Conservation (phyloP, 805 yeast genomes). For the Yarrowia sp. region DNA sequence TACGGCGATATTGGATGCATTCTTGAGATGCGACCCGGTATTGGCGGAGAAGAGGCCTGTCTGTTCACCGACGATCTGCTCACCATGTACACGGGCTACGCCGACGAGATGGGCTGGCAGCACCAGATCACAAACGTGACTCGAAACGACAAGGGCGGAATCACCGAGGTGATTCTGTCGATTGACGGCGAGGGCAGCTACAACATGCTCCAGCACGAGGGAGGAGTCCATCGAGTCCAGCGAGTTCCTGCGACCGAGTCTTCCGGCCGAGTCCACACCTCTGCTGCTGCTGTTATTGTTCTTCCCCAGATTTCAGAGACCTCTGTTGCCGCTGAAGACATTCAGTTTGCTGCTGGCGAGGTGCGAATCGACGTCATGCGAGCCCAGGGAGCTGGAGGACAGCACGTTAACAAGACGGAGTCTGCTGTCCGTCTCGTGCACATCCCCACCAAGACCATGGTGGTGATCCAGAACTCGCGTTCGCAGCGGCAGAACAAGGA, state of each 20-base stretch:
- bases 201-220: slow-evolving; percentile 71
- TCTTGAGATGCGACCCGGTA: slow-evolving; percentile 88
- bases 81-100: slow-evolving; percentile 76
- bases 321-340: slow-evolving; percentile 52
- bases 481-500: slow-evolving; percentile 95
- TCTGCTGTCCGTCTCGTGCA: slow-evolving; percentile 94
- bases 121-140: slow-evolving; percentile 56
- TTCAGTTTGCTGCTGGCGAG: slow-evolving; percentile 80
- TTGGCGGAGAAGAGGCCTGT: slow-evolving; percentile 93
- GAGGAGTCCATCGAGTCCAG: slow-evolving; percentile 96
- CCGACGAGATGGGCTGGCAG: slow-evolving; percentile 66
- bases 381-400: slow-evolving; percentile 97
- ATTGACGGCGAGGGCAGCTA: slow-evolving; percentile 78
- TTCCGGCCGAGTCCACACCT: slow-evolving; percentile 92
- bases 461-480: slow-evolving; percentile 89
- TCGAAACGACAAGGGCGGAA: slow-evolving; percentile 56
- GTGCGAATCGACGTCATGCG: slow-evolving; percentile 95
- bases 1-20: slow-evolving; percentile 76
- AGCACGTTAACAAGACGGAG: slow-evolving; percentile 95
- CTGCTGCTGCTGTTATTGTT: slow-evolving; percentile 94
- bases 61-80: slow-evolving; percentile 78
- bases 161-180: slow-evolving; percentile 71
- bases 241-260: slow-evolving; percentile 90
- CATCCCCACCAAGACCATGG: slow-evolving; percentile 84
- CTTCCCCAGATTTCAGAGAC: slow-evolving; percentile 66